These are phyloP conservation scores for Hyaloscypha bicolor DNA, from an alignment of 495 filamentous ascomycete species.

Conservation along the genomic window DNA sequence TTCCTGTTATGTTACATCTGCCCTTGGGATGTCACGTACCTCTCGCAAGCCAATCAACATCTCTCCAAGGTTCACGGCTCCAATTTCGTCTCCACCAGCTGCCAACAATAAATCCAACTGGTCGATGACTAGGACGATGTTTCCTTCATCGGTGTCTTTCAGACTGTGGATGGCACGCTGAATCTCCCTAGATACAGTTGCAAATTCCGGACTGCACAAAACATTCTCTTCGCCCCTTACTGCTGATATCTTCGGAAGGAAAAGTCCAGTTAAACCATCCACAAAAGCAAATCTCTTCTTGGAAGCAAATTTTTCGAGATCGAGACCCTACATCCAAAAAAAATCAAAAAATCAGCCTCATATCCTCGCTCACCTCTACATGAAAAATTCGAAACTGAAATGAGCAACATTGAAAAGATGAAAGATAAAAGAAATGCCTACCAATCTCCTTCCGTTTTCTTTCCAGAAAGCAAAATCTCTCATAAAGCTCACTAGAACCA, in stretches of 20 bases:
- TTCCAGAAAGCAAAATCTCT: slow-evolving; percentile 78
- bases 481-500: slow-evolving; percentile 81
- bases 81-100: slow-evolving; percentile 36
- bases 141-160: slow-evolving; percentile 25
- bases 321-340: slow-evolving; percentile 56
- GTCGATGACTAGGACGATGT: slow-evolving; percentile 55
- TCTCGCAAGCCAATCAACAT: slow-evolving; percentile 54
- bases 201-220: slow-evolving; percentile 19
- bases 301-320: slow-evolving; percentile 61
- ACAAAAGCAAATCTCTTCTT: slow-evolving; percentile 67
- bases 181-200: slow-evolving; percentile 34
- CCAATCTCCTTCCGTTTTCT: slow-evolving; percentile 60
- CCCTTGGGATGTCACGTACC: slow-evolving; percentile 40
- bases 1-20: background rate
- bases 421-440: slow-evolving; percentile 38
- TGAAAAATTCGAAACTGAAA: slow-evolving; percentile 16
- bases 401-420: slow-evolving; percentile 26
- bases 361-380: background rate
- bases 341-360: background rate
- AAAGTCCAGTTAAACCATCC: slow-evolving; percentile 70
- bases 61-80: slow-evolving; percentile 39
- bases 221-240: slow-evolving; percentile 17
- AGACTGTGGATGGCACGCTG: slow-evolving; percentile 37
- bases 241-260: slow-evolving; percentile 37
- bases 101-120: slow-evolving; percentile 59